Evolutionary conservation across 2,329 filamentous ascomycete genomes (phyloP).

Genomic region (Magnaporthiopsis rhizophila): DNA sequence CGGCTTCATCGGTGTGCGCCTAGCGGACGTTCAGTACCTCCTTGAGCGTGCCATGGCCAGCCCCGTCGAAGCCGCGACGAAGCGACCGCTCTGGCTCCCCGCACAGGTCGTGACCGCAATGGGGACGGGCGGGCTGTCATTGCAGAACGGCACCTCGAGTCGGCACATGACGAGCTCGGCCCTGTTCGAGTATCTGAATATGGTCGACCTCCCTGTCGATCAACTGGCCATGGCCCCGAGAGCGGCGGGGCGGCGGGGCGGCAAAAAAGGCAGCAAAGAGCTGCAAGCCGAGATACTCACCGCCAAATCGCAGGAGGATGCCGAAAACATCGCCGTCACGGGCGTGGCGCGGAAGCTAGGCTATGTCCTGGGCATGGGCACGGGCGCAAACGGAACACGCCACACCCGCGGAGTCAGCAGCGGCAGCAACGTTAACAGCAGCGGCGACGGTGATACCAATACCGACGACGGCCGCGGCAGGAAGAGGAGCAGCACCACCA

Average conservation of each 20-base stretch:
- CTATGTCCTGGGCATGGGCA: conserved; percentile 11
- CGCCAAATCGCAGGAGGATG: conserved; percentile 5
- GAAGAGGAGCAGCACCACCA: not conserved
- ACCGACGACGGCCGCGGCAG: not conserved
- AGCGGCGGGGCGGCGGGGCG: not conserved
- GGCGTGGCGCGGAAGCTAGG: conserved; percentile 14
- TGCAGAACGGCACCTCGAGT: conserved; percentile 42
- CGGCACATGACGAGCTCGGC: conserved; percentile 46
- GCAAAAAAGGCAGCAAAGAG: not conserved
- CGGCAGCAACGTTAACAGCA: not conserved
- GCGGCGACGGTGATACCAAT: not conserved
- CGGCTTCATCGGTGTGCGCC: conserved; percentile 47
- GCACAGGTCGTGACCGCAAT: conserved; percentile 43
- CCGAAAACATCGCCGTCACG: conserved; percentile 6
- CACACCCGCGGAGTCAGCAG: not conserved
- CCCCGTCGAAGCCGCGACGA: conserved; percentile 15
- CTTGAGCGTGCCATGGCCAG: conserved; percentile 37
- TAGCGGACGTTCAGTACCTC: conserved; percentile 40
- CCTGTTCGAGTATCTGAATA: conserved; percentile 39
- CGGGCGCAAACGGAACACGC: not conserved
- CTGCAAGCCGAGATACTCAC: conserved; percentile 7
- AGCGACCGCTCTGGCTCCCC: conserved; percentile 23
- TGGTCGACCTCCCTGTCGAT: conserved; percentile 33
- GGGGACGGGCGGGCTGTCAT: conserved; percentile 44
- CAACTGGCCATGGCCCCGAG: not conserved